Percentiles rank a stretch among this genome's conserved stretches.
Evolutionary conservation across 768 basidiomycete species (phyloP).

Genomic region (Saitozyma sp.): DNA sequence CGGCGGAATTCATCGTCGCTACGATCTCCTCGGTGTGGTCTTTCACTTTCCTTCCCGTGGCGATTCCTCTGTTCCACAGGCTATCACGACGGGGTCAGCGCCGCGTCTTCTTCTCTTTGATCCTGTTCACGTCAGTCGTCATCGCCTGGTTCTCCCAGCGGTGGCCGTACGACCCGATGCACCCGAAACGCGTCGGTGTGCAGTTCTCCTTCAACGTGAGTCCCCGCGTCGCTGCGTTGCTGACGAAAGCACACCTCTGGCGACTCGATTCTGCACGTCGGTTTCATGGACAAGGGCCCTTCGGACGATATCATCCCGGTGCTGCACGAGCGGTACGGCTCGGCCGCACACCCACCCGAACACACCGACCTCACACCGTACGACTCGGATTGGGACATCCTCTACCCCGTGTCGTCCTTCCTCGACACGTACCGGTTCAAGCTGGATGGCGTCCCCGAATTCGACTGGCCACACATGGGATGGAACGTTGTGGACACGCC

Average conservation of each 20-base stretch:
- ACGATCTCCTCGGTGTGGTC: constrained; percentile 66
- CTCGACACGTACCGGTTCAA: constrained; percentile 76
- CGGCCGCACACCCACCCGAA: constrained; percentile 52
- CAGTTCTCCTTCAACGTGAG: constrained; percentile 82
- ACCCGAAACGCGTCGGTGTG: constrained; percentile 83
- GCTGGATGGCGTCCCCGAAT: constrained; percentile 37
- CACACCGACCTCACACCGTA: constrained; percentile 68
- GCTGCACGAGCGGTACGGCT: constrained; percentile 65
- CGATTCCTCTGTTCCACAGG: constrained; percentile 72
- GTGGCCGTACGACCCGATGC: constrained; percentile 69
- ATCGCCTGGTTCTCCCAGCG: constrained; percentile 63
- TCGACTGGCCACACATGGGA: not conserved
- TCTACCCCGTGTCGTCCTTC: constrained; percentile 61
- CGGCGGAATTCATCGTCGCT: constrained; percentile 85
- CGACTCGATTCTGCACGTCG: constrained; percentile 75
- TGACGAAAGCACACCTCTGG: constrained; percentile 65
- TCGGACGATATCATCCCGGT: constrained; percentile 64
- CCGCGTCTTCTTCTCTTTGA: constrained; percentile 56
- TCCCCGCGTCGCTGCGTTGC: constrained; percentile 5
- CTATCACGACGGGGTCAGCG: constrained; percentile 58
- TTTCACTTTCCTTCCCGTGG: constrained; percentile 63
- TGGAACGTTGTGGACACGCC: constrained; percentile 58
- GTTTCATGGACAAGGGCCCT: constrained; percentile 79
- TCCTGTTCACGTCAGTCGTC: constrained; percentile 56
- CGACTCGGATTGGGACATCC: constrained; percentile 82